A percentile compares a stretch with the other conserved stretches of the same genome.
Conservation (phyloP, 306 rosid species). For the Carpinus viminea region DNA sequence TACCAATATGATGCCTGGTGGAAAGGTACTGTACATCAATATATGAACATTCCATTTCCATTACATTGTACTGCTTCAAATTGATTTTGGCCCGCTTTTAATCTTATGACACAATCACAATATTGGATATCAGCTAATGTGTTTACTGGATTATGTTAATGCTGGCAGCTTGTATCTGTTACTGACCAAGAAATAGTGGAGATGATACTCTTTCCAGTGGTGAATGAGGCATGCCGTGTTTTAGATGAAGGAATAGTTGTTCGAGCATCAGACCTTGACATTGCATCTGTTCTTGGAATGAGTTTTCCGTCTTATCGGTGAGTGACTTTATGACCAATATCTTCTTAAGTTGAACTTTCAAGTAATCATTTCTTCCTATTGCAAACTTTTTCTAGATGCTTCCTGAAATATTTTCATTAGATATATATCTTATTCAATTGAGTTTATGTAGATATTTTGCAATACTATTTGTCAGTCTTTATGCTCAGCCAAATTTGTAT, state of each 20-base stretch:
- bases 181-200: slow-evolving; percentile 89
- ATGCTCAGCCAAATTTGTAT: background rate
- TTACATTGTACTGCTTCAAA: slow-evolving; percentile 2
- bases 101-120: background rate
- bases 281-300: slow-evolving; percentile 96
- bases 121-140: slow-evolving; percentile 18
- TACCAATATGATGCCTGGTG: slow-evolving; percentile 65
- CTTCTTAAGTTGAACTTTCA: slow-evolving; percentile 1
- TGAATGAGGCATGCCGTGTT: slow-evolving; percentile 94
- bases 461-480: background rate
- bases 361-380: background rate
- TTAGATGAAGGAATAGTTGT: slow-evolving; percentile 78
- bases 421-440: background rate
- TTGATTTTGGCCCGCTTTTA: slow-evolving; percentile 1
- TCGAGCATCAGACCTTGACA: slow-evolving; percentile 88
- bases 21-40: slow-evolving; percentile 59
- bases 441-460: background rate
- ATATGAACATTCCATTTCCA: slow-evolving; percentile 15
- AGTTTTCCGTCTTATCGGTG: slow-evolving; percentile 90
- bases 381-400: background rate
- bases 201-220: slow-evolving; percentile 92
- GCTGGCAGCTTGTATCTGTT: slow-evolving; percentile 67
- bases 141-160: slow-evolving; percentile 14
- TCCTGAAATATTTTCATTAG: background rate
- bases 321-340: slow-evolving; percentile 8